Evolutionary conservation across 106 monocot species (phyloP), one percentile per base, ranked within the genome.

Genomic region (Dioscorea dumetorum): DNA sequence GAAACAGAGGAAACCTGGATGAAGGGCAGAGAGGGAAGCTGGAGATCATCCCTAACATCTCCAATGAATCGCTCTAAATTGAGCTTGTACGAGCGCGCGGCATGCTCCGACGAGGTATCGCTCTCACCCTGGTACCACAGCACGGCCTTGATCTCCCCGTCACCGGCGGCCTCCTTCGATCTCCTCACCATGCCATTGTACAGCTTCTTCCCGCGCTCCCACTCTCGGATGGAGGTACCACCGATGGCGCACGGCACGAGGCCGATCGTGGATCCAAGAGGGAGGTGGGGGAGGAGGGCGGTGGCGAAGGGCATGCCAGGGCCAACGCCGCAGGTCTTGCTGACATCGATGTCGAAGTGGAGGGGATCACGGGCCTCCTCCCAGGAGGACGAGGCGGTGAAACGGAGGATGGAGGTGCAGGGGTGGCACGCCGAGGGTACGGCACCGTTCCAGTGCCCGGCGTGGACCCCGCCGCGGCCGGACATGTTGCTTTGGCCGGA

Each of bases 111-210:
- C 0, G 50, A 49, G 2, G 89, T 72, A 53, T 94, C 94, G 71
- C 94, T 94, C 82, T 94, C 90, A 70, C 94, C 90, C 68, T 94
- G 94, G 69, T 77, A 94, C 94, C 94, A 94, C 18, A 94, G 62
- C 63, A 94, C 79, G 16, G 78, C 86, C 63, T 31, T 70, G 66
- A 90, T 70, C 78, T 53, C 71, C 14, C 77, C 83, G 0, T 73
- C 76, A 9, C 75, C 73, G 15, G 2, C 57, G 12, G 85, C 74
- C 53, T 62, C 80, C 69, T 32, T 73, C 20, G 85, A 74, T 41
- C 92, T 73, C 56, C 52, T 34, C 70, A 93, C 79, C 80, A 83
- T 81, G 62, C 61, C 24, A 62, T 78, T 64, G 71, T 88, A 93
- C 9, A 88, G 80, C 58, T 18, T 24, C 57, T 58, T 50, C 16